These are phyloP conservation scores for Escallonia herrerae DNA, from an alignment of 129 eudicot genomes.

Conservation along the genomic window DNA sequence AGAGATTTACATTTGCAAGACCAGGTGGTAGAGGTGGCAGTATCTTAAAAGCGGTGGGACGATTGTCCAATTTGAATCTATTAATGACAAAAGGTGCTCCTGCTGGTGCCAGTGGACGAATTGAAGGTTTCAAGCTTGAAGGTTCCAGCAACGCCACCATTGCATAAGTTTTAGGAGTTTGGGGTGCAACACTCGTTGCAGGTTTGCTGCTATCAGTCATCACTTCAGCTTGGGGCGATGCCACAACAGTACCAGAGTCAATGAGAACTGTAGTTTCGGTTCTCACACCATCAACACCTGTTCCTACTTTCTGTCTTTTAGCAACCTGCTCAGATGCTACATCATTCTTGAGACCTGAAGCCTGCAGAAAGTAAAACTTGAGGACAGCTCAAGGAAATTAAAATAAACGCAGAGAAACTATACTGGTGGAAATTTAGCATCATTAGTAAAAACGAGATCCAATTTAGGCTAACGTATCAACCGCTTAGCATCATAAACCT, in stretches of 20 bases:
- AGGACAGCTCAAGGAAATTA: no score
- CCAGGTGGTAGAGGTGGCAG: slow-evolving; percentile 60
- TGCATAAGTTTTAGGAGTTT: slow-evolving; percentile 25
- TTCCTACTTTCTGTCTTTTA: slow-evolving; percentile 49
- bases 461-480: no score
- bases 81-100: slow-evolving; percentile 41
- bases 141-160: slow-evolving; percentile 31
- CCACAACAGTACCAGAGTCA: slow-evolving; percentile 21
- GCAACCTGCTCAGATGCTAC: slow-evolving; percentile 39
- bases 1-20: slow-evolving; percentile 57
- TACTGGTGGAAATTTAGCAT: no score
- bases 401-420: no score
- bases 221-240: slow-evolving; percentile 31
- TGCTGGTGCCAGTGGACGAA: slow-evolving; percentile 36
- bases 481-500: no score
- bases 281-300: slow-evolving; percentile 25
- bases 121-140: slow-evolving; percentile 38
- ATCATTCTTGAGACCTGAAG: slow-evolving; percentile 59
- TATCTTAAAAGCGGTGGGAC: slow-evolving; percentile 71
- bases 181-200: slow-evolving; percentile 22
- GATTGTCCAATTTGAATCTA: slow-evolving; percentile 88
- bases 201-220: slow-evolving; percentile 21
- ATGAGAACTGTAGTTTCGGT: slow-evolving; percentile 26
- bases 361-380: slow-evolving; percentile 34
- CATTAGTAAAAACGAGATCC: no score